phyloP scores from a whole-genome alignment of 2,329 filamentous ascomycete species.

The Juglanconis oblonga region DNA sequence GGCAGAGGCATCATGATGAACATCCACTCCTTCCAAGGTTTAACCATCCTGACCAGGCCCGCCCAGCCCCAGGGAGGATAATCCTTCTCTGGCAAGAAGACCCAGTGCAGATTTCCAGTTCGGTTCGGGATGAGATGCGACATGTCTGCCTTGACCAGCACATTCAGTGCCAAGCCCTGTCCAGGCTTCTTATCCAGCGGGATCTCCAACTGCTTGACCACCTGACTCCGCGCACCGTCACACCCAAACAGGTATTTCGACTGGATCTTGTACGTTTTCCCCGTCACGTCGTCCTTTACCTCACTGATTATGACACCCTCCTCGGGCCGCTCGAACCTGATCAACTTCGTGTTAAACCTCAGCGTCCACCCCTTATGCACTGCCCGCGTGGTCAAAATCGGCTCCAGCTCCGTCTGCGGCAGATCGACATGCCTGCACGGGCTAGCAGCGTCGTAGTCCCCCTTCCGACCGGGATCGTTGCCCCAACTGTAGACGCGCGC shows the following conservation, averaged over 20 bases:
- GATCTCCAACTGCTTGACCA: conserved; percentile 34
- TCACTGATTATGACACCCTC: conserved; percentile 9
- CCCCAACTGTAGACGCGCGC: conserved; percentile 50
- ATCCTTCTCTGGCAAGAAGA: conserved; percentile 52
- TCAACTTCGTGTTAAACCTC: conserved; percentile 40
- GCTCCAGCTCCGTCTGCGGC: conserved; percentile 47
- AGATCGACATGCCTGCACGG: conserved; percentile 44
- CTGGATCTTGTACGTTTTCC: conserved; percentile 30
- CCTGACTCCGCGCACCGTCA: conserved; percentile 44
- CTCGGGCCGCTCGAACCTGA: conserved; percentile 29
- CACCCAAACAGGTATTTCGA: conserved; percentile 55
- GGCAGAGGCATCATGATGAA: conserved; percentile 49
- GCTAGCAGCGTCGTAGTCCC: conserved; percentile 42
- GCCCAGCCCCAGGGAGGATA: conserved; percentile 50
- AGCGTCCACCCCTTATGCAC: conserved; percentile 36
- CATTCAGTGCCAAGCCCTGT: conserved; percentile 37
- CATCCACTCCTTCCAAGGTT: conserved; percentile 62
- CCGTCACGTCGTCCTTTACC: conserved; percentile 5
- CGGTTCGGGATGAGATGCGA: conserved; percentile 45
- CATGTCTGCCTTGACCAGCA: conserved; percentile 43
- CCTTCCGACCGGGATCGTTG: conserved; percentile 41
- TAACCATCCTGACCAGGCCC: conserved; percentile 56
- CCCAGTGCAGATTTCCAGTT: conserved; percentile 59
- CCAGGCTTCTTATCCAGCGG: conserved; percentile 32
- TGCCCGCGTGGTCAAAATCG: conserved; percentile 41